These are phyloP conservation scores for Cladosporium sp. DNA, from an alignment of 2,329 filamentous ascomycete genomes.

Conservation along the genomic window DNA sequence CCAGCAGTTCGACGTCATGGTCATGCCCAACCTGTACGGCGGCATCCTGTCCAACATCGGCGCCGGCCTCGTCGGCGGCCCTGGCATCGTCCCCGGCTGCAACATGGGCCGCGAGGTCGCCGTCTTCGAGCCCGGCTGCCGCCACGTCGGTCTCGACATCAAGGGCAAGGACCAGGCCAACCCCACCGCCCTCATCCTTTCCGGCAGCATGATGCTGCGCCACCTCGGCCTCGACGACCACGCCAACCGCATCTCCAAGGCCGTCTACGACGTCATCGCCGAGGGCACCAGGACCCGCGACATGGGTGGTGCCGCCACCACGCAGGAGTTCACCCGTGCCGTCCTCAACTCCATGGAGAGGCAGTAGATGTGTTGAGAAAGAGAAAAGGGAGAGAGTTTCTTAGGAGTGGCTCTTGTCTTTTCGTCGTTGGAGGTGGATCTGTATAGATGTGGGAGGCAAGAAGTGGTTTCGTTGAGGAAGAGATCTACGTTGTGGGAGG, in stretches of 20 bases:
- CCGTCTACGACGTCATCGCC: constrained; percentile 75
- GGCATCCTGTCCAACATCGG: constrained; percentile 99
- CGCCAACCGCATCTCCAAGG: constrained; percentile 95
- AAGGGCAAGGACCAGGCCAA: constrained; percentile 99
- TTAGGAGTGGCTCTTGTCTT: constrained; percentile 8
- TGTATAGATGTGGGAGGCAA: too few species aligned
- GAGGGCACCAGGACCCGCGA: constrained; percentile 91
- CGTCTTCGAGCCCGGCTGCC: constrained; percentile 97
- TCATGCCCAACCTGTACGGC: constrained; percentile 99
- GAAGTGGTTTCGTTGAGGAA: neutral
- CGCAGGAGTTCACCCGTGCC: constrained; percentile 91
- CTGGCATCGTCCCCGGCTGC: constrained; percentile 95
- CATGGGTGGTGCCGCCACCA: constrained; percentile 88
- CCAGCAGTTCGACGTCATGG: constrained; percentile 99
- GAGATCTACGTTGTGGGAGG: neutral
- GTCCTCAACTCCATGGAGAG: constrained; percentile 92
- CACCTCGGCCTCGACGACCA: constrained; percentile 97
- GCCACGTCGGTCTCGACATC: constrained; percentile 98
- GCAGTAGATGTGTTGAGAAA: constrained; percentile 13
- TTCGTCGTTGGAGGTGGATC: neutral
- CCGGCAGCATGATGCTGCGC: constrained; percentile 93
- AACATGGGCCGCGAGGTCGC: constrained; percentile 99
- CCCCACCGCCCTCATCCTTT: constrained; percentile 92
- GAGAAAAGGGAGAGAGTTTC: neutral
- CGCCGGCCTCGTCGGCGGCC: constrained; percentile 92